Evolutionary conservation across 306 rosid species (phyloP), one percentile per base, ranked within the genome.

Genomic region (Sindora glabra): DNA sequence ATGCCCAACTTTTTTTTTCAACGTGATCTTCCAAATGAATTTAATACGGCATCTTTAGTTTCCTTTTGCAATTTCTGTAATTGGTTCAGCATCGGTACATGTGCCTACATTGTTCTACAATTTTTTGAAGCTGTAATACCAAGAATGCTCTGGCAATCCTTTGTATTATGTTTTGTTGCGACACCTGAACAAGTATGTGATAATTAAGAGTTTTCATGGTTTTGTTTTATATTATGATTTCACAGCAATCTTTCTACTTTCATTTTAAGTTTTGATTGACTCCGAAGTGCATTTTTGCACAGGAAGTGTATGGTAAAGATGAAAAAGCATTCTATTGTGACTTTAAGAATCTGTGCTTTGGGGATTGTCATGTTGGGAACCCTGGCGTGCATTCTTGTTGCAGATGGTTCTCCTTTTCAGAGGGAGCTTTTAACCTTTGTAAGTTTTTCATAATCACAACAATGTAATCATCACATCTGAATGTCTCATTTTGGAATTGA

Each of bases 341-440:
- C 52, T 60, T 71, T 86, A 55, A 75, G 81, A 79, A 73, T 83
- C 63, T 17, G 70, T 49, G 72, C 62, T 64, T 75, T 87, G 78
- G 91, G 95, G 19, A 55, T 48, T 65, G 42, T 83, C 56, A 87
- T 91, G 97, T 44, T 77, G 38, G 96, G 76, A 64, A 72, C 81
- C 66, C 64, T 91, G 78, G 60, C 76, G 40, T 85, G 83, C 74
- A 89, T 91, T 62, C 54, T 81, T 56, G 30, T 85, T 48, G 81
- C 84, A 3, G 84, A 81, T 54, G 96, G 97, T 58, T 73, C 91
- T 64, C 95, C 95, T 51, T 91, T 87, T 48, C 87, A 81, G 59
- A 66, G 7, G 56, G 96, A 85, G 63, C 86, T 91, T 49, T 68
- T 79, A 4, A 87, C 91, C n/a, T 68, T 91, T 95, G 97, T 91